Conservation (phyloP, 306 rosid genomes). For the Acacia confusa region DNA sequence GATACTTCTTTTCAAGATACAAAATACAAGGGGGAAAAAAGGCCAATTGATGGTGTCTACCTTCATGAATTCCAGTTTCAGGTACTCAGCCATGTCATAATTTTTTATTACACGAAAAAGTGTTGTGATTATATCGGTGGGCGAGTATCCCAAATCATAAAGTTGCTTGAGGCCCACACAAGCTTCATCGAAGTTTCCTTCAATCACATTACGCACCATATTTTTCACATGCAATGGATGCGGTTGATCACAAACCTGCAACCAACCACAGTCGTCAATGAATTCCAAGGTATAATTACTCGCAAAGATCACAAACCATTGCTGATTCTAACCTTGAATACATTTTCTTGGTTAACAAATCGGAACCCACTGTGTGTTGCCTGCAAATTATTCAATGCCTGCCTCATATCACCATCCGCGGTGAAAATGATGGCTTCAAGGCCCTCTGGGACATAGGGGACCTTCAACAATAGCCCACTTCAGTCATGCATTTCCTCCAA, state of each 20-base stretch:
- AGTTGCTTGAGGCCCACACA: conserved; percentile 85
- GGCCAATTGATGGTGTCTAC: conserved; percentile 38
- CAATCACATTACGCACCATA: conserved; percentile 78
- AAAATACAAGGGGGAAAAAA: neutral
- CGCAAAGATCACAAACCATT: conserved; percentile 3
- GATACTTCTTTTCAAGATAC: neutral
- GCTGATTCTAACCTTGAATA: conserved; percentile 70
- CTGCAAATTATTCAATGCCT: conserved; percentile 97
- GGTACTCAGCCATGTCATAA: conserved; percentile 89
- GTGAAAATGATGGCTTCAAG: conserved; percentile 98
- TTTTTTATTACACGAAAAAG: conserved; percentile 87
- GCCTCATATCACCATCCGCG: conserved; percentile 99
- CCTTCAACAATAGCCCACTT: conserved; percentile 53
- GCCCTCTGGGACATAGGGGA: conserved; percentile 96
- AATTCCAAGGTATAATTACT: conserved; percentile 2
- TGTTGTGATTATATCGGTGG: conserved; percentile 96
- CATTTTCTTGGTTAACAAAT: conserved; percentile 92
- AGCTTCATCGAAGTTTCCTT: conserved; percentile 87
- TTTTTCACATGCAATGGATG: conserved; percentile 98
- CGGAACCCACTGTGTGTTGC: conserved; percentile 96
- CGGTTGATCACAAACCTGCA: conserved; percentile 96
- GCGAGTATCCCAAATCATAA: conserved; percentile 90
- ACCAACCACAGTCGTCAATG: conserved; percentile 27
- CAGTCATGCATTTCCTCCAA: conserved; percentile 24
- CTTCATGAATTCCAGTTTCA: conserved; percentile 97